Conservation (phyloP, 768 basidiomycete genomes). For the Boletus pseudopeckii region DNA sequence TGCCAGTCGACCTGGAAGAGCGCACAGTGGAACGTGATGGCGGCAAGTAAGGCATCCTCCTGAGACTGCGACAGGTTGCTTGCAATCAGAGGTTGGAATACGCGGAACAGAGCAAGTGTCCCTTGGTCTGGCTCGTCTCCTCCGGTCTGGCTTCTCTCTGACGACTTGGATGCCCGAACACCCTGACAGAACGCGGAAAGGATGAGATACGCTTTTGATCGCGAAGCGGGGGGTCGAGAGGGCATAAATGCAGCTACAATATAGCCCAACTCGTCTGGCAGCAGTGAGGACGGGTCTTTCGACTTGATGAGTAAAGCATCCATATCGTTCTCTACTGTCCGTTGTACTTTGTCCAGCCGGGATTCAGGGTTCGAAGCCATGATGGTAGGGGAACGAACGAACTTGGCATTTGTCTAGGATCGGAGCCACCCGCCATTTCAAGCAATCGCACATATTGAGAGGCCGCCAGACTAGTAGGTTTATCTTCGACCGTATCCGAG, state of each 20-base stretch:
- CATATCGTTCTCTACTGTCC: conserved; percentile 10
- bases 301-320: conserved; percentile 34
- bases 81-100: conserved; percentile 50
- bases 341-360: neutral
- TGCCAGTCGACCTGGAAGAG: conserved; percentile 81
- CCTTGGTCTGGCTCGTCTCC: conserved; percentile 41
- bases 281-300: conserved; percentile 34
- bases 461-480: neutral
- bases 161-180: conserved; percentile 38
- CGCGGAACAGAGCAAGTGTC: conserved; percentile 46
- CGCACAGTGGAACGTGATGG: conserved; percentile 67
- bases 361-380: conserved; percentile 10
- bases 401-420: neutral
- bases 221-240: conserved; percentile 39
- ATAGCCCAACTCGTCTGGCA: conserved; percentile 54
- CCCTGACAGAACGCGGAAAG: conserved; percentile 69
- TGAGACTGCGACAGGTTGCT: conserved; percentile 53
- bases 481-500: neutral
- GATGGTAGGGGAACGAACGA: neutral
- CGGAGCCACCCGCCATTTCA: neutral
- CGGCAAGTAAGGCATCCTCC: conserved; percentile 49
- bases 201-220: conserved; percentile 68
- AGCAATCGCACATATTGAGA: neutral
- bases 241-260: conserved; percentile 53
- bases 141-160: conserved; percentile 33